phyloP scores from a whole-genome alignment of 345 rosid species.

The Arabidopsis thaliana region DNA sequence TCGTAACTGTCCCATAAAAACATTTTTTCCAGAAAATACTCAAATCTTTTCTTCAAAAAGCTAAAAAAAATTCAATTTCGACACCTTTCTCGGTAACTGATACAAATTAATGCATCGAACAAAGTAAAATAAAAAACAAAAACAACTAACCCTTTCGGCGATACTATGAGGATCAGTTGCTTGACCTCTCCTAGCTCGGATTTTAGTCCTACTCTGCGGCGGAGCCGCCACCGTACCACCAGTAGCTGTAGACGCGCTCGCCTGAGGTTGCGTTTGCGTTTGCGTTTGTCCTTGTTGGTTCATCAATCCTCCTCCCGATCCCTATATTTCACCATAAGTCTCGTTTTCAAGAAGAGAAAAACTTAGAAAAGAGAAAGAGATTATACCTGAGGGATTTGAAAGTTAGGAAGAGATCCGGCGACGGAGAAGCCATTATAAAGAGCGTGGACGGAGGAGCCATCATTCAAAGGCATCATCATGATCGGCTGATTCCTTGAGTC shows the following conservation, averaged over 20 bases:
- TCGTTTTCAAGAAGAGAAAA: background rate
- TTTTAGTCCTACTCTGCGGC: conserved; percentile 71
- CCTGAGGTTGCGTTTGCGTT: conserved; percentile 53
- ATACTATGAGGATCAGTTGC: conserved; percentile 99
- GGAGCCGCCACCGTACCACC: conserved; percentile 48
- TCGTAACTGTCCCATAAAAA: conserved; percentile 65
- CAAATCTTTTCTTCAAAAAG: background rate
- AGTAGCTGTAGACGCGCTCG: conserved; percentile 47
- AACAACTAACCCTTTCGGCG: conserved; percentile 75
- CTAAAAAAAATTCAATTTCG: background rate
- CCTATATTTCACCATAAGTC: conserved; percentile 29
- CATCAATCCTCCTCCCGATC: conserved; percentile 47
- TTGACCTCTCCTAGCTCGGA: conserved; percentile 96
- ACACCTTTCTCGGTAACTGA: conserved; percentile 40
- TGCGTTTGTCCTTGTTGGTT: conserved; percentile 51
- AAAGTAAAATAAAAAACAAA: background rate
- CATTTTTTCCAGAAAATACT: conserved; percentile 8
- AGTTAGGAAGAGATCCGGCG: conserved; percentile 67
- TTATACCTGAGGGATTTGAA: conserved; percentile 59
- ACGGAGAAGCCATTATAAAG: conserved; percentile 59
- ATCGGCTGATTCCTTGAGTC: conserved; percentile 59
- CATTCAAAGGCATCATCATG: conserved; percentile 49
- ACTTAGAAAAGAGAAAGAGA: background rate
- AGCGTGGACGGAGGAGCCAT: conserved; percentile 39
- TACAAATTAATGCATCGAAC: conserved; percentile 30